Base-by-base conservation (phyloP, 106 monocot genomes). In the Dendrobium catenatum region DNA sequence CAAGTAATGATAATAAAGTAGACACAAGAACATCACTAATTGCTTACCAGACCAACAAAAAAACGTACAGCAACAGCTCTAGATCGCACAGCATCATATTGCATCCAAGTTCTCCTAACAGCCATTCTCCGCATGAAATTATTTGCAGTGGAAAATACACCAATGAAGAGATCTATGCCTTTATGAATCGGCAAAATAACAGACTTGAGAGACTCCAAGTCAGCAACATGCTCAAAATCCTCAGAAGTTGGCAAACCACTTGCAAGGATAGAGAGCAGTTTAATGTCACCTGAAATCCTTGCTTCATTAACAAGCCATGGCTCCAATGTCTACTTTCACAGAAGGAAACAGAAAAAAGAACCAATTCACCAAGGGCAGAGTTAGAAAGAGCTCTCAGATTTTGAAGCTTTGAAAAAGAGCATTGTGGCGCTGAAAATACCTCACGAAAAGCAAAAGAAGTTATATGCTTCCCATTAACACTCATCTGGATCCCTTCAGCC, bases 41-140 rank as follows among this genome's bases (percentile, higher is more conserved):
- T 81, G 79, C 85, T 85, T 83, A 98, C 97, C 91, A 98, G 84
- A 76, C 97, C 97, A 82, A 94, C 94, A 85, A 98, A 98, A 81
- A 98, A 98, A 0, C 89, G 94, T 10, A 94, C 93, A 31, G 78
- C 91, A 82, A 89, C 94, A 29, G 68, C 42, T 79, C 90, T 91
- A 61, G 90, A 89, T 33, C 80, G 81, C 33, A 98, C 91, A 86
- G 56, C 82, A 83, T 94, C 92, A 85, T 86, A 98, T 58, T 98
- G 97, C 93, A 98, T 89, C 97, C 97, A 98, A 40, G 94, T 89
- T 83, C 97, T 92, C 61, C 97, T 81, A 81, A 98, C 83, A 16
- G 97, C 89, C 97, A 94, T 98, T 85, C 97, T 90, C 22, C 85
- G 92, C 67, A 91, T 94, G 82, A 98, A 98, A 82, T 98, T 98